Evolutionary conservation across 176 grass and related monocot species (phyloP).

Genomic region (Elaeis guineensis): DNA sequence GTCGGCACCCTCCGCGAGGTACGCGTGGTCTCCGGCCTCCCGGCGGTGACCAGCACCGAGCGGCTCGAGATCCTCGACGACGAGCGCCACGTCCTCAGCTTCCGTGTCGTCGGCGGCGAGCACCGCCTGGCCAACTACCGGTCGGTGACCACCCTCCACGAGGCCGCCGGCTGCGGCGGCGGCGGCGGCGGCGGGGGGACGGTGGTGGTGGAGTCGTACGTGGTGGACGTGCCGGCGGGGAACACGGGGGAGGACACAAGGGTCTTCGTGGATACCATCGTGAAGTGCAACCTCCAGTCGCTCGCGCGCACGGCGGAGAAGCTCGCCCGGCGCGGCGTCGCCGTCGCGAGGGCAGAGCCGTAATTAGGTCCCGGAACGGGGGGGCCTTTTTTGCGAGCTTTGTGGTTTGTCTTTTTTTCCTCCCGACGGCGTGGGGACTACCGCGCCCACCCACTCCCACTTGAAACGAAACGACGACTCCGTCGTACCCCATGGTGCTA

Average conservation of each 20-base stretch:
- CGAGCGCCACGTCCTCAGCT: constrained; percentile 18
- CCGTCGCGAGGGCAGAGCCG: neutral
- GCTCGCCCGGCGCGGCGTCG: neutral
- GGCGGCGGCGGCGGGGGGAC: neutral
- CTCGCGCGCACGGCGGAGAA: constrained; percentile 2
- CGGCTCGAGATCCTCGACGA: constrained; percentile 19
- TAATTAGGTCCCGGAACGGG: neutral
- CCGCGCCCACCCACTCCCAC: no score
- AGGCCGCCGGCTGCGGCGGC: neutral
- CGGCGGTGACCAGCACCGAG: constrained; percentile 15
- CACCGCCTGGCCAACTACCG: constrained; percentile 18
- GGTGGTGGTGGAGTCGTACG: constrained; percentile 10
- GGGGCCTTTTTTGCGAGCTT: no score
- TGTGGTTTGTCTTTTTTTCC: no score
- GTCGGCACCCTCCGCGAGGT: constrained; percentile 11
- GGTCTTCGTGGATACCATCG: constrained; percentile 17
- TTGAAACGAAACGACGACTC: no score
- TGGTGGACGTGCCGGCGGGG: constrained; percentile 17
- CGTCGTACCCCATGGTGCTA: no score
- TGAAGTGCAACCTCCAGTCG: constrained; percentile 15
- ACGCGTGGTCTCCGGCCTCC: constrained; percentile 3
- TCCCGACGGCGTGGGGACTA: no score
- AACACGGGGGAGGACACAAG: constrained; percentile 13
- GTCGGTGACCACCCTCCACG: constrained; percentile 17
- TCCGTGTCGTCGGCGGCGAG: constrained; percentile 14